Conservation (phyloP, 176 grass and related monocot species). For the Carex cristatella region DNA sequence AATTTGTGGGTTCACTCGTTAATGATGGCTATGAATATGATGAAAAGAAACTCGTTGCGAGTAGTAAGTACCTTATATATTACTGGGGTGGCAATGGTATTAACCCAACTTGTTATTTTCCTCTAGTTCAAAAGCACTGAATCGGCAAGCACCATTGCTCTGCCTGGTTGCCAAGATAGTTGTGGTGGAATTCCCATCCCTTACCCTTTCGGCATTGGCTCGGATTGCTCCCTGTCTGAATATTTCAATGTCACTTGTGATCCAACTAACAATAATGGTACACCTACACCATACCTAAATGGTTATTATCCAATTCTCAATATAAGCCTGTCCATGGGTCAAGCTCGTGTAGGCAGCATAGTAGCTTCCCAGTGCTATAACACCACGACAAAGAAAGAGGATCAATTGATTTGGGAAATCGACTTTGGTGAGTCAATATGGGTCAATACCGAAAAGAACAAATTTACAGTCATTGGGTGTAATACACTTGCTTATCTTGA, state of each 20-base stretch:
- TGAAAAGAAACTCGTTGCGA: neutral
- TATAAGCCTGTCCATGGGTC: neutral
- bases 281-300: no score
- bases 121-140: neutral
- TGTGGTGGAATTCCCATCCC: neutral
- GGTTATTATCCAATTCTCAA: neutral
- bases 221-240: no score
- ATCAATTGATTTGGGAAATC: neutral
- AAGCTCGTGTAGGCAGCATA: neutral
- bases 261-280: no score
- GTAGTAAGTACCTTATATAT: neutral
- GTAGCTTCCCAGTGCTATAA: neutral
- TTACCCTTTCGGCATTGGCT: neutral
- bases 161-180: neutral
- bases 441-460: neutral
- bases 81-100: neutral
- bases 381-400: neutral
- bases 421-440: neutral
- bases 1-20: no score
- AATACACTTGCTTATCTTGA: neutral
- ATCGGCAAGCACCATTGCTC: neutral
- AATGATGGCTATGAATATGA: no score
- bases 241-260: no score
- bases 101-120: neutral
- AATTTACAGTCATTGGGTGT: neutral